A percentile compares a stretch with the other conserved stretches of the same genome.
phyloP scores from a whole-genome alignment of 768 basidiomycete genomes.

The Pulveroboletus sp. region DNA sequence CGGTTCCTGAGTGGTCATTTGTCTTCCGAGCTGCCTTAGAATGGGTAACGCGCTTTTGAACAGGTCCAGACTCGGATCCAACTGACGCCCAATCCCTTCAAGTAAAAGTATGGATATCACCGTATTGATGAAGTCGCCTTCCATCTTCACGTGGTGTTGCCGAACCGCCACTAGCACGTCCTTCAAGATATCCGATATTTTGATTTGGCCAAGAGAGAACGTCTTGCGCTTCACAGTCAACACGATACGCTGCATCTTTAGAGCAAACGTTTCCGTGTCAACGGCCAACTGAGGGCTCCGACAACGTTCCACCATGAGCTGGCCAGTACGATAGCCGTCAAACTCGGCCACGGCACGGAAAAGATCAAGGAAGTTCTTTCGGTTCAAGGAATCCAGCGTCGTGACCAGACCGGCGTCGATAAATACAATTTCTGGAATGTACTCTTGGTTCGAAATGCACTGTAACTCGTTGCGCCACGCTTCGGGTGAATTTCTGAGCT shows the following conservation, averaged over 20 bases:
- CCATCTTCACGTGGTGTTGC: constrained; percentile 95
- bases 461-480: constrained; percentile 72
- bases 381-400: constrained; percentile 73
- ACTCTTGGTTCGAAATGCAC: constrained; percentile 60
- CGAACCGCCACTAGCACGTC: constrained; percentile 86
- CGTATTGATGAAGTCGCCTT: constrained; percentile 97
- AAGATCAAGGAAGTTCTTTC: constrained; percentile 92
- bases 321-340: constrained; percentile 92
- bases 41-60: constrained; percentile 96
- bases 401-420: constrained; percentile 96
- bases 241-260: constrained; percentile 97
- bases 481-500: constrained; percentile 50
- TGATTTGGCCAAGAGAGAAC: constrained; percentile 94
- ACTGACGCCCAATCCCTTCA: constrained; percentile 92
- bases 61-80: constrained; percentile 89
- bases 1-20: constrained; percentile 76
- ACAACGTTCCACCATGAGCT: constrained; percentile 95
- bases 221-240: constrained; percentile 93
- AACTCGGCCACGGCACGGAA: constrained; percentile 96
- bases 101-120: constrained; percentile 90
- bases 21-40: constrained; percentile 81
- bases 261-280: constrained; percentile 91
- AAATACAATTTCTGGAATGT: constrained; percentile 91
- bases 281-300: constrained; percentile 85
- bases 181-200: constrained; percentile 87